Base-by-base conservation (phyloP, 2,329 filamentous ascomycete genomes). In the Trichoderma arundinaceum region DNA sequence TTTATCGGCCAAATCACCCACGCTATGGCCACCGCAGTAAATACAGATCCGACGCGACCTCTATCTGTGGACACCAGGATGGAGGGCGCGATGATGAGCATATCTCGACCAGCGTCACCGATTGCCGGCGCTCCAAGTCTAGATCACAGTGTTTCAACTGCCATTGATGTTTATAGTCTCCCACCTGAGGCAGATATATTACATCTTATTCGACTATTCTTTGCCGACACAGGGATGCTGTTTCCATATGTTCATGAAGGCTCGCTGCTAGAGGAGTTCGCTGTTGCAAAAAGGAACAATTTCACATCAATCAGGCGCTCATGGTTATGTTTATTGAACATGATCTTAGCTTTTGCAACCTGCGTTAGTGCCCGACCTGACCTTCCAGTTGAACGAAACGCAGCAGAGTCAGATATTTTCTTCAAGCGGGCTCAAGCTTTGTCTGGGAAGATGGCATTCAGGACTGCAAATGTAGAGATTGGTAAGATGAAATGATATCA, bases 181-280 rank as follows among this genome's bases (percentile, higher is more conserved):
- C 58, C 58, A 22, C 58, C 58, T 3, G 58, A 51, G 33, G 35
- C 32, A 19, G 58, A 62, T n/a, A 52, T 62, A 33, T 3, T 52
- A 13, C 44, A 62, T 32, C 58, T 62, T 9, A 52, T 62, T 13
- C 17, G 44, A 28, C 58, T 49, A 8, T 62, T 62, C 58, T 62
- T 62, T 52, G 32, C 58, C 9, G 58, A 62, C n/a, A 62, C 58
- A 6, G 58, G 58, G 7, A 62, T 62, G 58, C 13, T 62, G 38
- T 62, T 62, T 41, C 58, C 58, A 41, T 62, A 62, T 44, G 44
- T 62, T 3, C 58, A 62, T 7, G 58, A 62, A 28, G 44, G 58
- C 44, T 51, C 58, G 13, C 35, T 62, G 13, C 48, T 49, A 2
- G n/a, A 62, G 19, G 48, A 49, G 17, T 62, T 62, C 35, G 58